Percentiles rank a stretch among this genome's conserved stretches.
phyloP scores from a whole-genome alignment of 257 asterid species.

The Solanum verrucosum region DNA sequence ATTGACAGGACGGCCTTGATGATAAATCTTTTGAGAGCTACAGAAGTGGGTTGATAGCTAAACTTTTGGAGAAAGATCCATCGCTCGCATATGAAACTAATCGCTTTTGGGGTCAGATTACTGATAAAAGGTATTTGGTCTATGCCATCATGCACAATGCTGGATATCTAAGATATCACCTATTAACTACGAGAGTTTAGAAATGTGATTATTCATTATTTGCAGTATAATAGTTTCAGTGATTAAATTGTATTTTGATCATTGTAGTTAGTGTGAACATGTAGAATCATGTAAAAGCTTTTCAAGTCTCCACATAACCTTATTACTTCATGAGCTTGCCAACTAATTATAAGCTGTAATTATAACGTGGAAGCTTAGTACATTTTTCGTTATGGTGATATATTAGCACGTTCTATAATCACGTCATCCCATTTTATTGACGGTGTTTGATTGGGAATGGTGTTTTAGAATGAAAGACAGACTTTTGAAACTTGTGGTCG shows the following conservation, averaged over 20 bases:
- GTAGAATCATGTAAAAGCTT: neutral
- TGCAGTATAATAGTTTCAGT: neutral
- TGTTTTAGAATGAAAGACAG: neutral
- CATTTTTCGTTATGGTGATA: neutral
- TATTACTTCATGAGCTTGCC: neutral
- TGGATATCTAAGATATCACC: neutral
- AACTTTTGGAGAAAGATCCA: slow-evolving; percentile 96
- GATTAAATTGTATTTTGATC: neutral
- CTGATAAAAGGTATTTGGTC: slow-evolving; percentile 66
- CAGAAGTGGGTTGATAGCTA: slow-evolving; percentile 64
- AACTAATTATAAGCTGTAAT: neutral
- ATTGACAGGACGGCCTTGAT: slow-evolving; percentile 60
- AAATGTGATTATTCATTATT: neutral
- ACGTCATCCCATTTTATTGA: neutral
- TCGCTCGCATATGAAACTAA: slow-evolving; percentile 78
- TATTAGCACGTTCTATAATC: neutral
- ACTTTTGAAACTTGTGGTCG: neutral
- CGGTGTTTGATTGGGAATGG: neutral
- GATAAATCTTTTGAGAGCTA: slow-evolving; percentile 70
- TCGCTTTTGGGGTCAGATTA: slow-evolving; percentile 86
- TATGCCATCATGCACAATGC: neutral
- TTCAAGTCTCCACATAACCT: neutral
- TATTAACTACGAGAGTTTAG: neutral
- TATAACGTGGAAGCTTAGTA: neutral
- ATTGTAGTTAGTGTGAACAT: neutral